phyloP scores from a whole-genome alignment of 2,329 filamentous ascomycete species.

The Botryotinia calthae region DNA sequence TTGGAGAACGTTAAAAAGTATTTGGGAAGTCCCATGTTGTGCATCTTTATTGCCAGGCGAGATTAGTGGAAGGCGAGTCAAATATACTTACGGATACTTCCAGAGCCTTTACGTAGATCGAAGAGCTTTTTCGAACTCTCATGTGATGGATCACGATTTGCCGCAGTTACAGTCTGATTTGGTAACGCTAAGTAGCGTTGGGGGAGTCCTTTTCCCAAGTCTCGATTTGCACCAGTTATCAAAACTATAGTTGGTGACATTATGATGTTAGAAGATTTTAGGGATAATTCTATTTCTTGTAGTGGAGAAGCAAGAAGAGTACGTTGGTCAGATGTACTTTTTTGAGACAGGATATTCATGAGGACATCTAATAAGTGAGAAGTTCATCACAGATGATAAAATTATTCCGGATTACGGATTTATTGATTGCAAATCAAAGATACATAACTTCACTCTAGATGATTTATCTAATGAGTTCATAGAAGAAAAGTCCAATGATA shows the following conservation, averaged over 20 bases:
- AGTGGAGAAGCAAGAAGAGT: background rate
- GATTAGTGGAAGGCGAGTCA: background rate
- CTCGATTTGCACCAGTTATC: background rate
- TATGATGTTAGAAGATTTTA: background rate
- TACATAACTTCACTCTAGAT: background rate
- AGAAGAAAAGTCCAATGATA: background rate
- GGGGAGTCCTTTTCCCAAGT: background rate
- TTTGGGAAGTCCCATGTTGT: background rate
- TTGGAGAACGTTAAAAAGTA: background rate
- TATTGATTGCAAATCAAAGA: background rate
- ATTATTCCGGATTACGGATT: background rate
- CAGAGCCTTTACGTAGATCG: constrained; percentile 22
- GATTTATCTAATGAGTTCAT: background rate
- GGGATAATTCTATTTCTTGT: background rate
- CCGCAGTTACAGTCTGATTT: constrained; percentile 41
- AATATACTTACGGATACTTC: background rate
- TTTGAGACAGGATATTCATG: background rate
- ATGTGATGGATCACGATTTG: constrained; percentile 38
- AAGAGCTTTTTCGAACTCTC: constrained; percentile 34
- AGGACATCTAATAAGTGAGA: background rate
- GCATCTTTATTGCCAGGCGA: background rate
- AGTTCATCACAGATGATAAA: too few species aligned
- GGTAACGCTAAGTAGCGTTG: constrained; percentile 29
- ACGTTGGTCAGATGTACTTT: background rate
- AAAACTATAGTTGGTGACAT: background rate